Evolutionary conservation across 176 grass and related monocot species (phyloP).

Genomic region (Ensete ventricosum): DNA sequence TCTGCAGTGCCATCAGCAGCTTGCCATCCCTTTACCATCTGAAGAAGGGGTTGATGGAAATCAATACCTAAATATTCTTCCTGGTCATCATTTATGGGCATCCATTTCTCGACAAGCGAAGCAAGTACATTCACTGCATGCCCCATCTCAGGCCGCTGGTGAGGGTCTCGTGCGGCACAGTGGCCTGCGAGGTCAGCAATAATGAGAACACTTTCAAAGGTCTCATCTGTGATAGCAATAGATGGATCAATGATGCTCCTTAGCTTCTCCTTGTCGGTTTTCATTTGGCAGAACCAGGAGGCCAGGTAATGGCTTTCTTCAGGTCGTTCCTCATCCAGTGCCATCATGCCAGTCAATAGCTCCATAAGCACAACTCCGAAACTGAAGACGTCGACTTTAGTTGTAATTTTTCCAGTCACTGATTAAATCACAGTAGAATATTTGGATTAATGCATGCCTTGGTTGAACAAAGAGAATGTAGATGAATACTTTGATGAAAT

Average conservation of each 20-base stretch:
- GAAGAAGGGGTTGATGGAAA: constrained; percentile 64
- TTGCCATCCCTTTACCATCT: constrained; percentile 92
- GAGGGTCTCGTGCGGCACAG: constrained; percentile 65
- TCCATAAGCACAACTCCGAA: constrained; percentile 95
- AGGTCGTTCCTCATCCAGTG: constrained; percentile 59
- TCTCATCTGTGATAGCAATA: constrained; percentile 50
- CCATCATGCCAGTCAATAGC: constrained; percentile 70
- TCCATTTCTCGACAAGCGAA: constrained; percentile 90
- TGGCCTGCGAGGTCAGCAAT: constrained; percentile 77
- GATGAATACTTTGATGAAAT: too few relatives aligned
- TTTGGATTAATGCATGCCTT: neutral
- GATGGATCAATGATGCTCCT: constrained; percentile 52
- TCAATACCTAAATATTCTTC: constrained; percentile 91
- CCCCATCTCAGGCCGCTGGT: constrained; percentile 71
- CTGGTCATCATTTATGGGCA: constrained; percentile 43
- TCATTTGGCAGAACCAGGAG: constrained; percentile 68
- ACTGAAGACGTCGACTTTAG: constrained; percentile 91
- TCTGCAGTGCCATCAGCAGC: constrained; percentile 47
- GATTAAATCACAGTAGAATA: constrained; percentile 5
- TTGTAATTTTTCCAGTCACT: constrained; percentile 95
- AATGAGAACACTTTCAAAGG: constrained; percentile 47
- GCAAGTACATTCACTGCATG: constrained; percentile 57
- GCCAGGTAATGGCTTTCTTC: constrained; percentile 83
- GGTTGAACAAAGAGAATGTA: neutral
- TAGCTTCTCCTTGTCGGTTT: constrained; percentile 52